Conservation (phyloP, 225 moss, liverwort and hornwort genomes). For the Takakia lepidozioides region DNA sequence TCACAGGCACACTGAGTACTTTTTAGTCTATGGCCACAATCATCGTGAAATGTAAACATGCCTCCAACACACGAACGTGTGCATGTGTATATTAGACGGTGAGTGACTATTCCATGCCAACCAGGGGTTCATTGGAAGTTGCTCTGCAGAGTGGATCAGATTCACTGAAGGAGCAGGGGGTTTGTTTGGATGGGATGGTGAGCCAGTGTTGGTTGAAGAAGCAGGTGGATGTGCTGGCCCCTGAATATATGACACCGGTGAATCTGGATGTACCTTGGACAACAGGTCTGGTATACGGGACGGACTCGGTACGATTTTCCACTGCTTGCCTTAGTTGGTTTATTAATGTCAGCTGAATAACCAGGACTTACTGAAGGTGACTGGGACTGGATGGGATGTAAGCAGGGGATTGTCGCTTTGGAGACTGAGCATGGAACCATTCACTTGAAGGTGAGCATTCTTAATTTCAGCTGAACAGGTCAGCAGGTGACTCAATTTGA, state of each 20-base stretch:
- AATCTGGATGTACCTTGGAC: slow-evolving; percentile 64
- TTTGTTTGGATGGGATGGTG: slow-evolving; percentile 5
- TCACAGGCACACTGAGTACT: too few species aligned
- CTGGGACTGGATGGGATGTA: not conserved
- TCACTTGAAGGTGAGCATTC: slow-evolving; percentile 52
- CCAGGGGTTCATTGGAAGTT: not conserved
- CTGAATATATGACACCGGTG: slow-evolving; percentile 61
- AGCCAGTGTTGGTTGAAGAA: slow-evolving; percentile 92
- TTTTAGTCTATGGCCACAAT: too few species aligned
- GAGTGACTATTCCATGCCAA: not conserved
- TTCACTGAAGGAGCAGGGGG: not conserved
- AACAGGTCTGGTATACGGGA: slow-evolving; percentile 53
- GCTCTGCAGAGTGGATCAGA: not conserved
- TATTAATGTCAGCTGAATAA: not conserved
- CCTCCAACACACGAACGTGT: not conserved
- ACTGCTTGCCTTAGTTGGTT: not conserved
- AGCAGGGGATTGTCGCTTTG: slow-evolving; percentile 64
- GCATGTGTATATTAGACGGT: not conserved
- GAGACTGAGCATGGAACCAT: slow-evolving; percentile 45
- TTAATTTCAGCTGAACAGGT: not conserved
- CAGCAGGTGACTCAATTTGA: too few species aligned
- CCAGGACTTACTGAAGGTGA: not conserved
- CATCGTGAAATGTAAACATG: too few species aligned
- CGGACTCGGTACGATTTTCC: slow-evolving; percentile 35
- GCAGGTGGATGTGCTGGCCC: slow-evolving; percentile 68